Evolutionary conservation across 805 yeast species (phyloP), one percentile per base, ranked within the genome.

Genomic region (Metschnikowia orientalis): DNA sequence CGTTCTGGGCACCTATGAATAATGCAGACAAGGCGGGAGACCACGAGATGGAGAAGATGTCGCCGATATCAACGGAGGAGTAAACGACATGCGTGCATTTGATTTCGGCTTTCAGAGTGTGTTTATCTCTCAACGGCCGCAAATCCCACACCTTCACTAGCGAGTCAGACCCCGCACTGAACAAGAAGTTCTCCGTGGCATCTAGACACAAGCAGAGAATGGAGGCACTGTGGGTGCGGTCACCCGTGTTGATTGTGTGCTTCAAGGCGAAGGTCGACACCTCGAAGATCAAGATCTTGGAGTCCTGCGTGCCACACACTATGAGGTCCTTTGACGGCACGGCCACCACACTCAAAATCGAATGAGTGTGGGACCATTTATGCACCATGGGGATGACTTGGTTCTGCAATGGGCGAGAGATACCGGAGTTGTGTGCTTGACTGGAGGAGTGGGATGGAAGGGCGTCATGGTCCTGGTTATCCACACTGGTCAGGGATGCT

Each of bases 241-340:
- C 47, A 6, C 55, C 56, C 27, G 54, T 46, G 26, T 47, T 35
- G 14, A 84, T 57, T 7, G 63, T 66, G 23, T 65, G 55, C 28
- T 69, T 71, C 30, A 68, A 63, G 44, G 79, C 78, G 54, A 75
- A 90, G 1, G 83, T 78, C 4, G 56, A 57, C 34, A 83, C 61
- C 47, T 86, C 90, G 50, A 72, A 79, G 1, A 85, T 80, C 23
- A 85, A 57, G 24, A 90, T 81, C 44, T 74, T 75, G 8, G 92
- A 84, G 48, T 84, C 85, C 44, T 89, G 95, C 1, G 96, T 87
- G 7, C 98, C 98, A 35, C 95, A 92, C 53, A 85, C 83, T 4
- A 90, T 44, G 6, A 81, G 56, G 20, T 70, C 69, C 37, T 69
- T 64, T 17, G 57, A 55, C 0, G 85, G 82, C 14, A 82, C 77